Evolutionary conservation across 176 grass and related monocot genomes (phyloP), one percentile per base, ranked within the genome.

Genomic region (Guadua angustifolia): DNA sequence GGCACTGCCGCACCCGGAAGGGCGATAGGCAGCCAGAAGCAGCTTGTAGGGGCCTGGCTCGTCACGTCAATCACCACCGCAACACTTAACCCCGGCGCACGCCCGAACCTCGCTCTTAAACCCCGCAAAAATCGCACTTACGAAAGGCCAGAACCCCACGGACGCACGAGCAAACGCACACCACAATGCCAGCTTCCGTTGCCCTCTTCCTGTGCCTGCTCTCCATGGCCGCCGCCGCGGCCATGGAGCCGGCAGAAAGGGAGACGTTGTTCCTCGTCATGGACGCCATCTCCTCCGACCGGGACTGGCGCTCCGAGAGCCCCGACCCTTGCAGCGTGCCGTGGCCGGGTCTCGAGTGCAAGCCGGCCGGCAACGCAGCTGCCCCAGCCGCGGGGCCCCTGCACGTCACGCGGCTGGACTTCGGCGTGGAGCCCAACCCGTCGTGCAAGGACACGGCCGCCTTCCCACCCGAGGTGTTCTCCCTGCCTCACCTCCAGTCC

Each of bases 261-360:
- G 91, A 95, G 79, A 88, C 89, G 60, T 83, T 95, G 24, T 92
- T 95, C 86, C 81, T 71, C 52, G 88, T 98, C 40, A 98, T 98
- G 96, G 93, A 92, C 22, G 77, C 89, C 63, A 84, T 95, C 78
- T 98, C 96, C 43, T 94, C 93, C n/a, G 93, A 98, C 85, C 85
- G 91, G 8, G 89, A 87, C 76, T 98, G 96, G 96, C 79, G 93
- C 57, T 59, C 78, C 68, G 92, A 92, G 83, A 94, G 85, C 87
- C 96, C 88, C 15, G 89, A 98, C 57, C 96, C 96, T 0, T 98
- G 91, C 73, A 79, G 80, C 65, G 72, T 80, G 39, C 89, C 89
- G 5, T 98, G 96, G 96, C 91, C 91, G 13, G 93, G 96, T 25
- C 94, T 98, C 42, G 91, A 98, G 72, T 98, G 93, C 91, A 98